phyloP scores from a whole-genome alignment of 1,139 yeast genomes.

The Hansenula sp. region DNA sequence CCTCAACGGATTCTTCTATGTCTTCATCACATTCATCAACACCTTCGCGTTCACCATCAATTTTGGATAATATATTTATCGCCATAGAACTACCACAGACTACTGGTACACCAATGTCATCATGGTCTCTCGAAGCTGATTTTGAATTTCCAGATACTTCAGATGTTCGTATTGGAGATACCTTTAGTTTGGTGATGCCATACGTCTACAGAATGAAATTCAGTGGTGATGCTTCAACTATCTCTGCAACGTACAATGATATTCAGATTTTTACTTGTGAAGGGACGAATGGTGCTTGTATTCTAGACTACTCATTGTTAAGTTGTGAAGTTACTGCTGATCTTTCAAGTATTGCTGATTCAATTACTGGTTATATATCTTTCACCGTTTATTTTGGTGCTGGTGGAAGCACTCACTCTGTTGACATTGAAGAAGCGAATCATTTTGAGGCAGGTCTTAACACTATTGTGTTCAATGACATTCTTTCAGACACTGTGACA shows the following conservation, averaged over 20 bases:
- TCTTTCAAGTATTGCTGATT: slow-evolving; percentile 10
- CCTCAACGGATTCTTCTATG: too few species aligned
- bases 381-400: slow-evolving; percentile 21
- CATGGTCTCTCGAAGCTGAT: slow-evolving; percentile 24
- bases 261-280: slow-evolving; percentile 21
- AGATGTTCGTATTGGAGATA: slow-evolving; percentile 18
- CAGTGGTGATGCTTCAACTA: slow-evolving; percentile 9
- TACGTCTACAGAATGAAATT: slow-evolving; percentile 25
- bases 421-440: slow-evolving; percentile 22
- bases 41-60: too few species aligned
- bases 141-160: slow-evolving; percentile 18
- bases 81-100: not conserved
- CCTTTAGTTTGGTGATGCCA: slow-evolving; percentile 20
- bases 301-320: slow-evolving; percentile 17
- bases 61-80: not conserved
- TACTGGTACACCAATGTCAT: slow-evolving; percentile 6
- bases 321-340: slow-evolving; percentile 19
- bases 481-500: not conserved
- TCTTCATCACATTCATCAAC: too few species aligned
- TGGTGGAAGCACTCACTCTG: slow-evolving; percentile 23
- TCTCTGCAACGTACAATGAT: slow-evolving; percentile 17
- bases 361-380: slow-evolving; percentile 20
- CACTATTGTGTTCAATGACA: slow-evolving; percentile 6
- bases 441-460: slow-evolving; percentile 17
- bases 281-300: slow-evolving; percentile 24